Conservation (phyloP, 2,329 filamentous ascomycete species). For the Diaporthe sp. region DNA sequence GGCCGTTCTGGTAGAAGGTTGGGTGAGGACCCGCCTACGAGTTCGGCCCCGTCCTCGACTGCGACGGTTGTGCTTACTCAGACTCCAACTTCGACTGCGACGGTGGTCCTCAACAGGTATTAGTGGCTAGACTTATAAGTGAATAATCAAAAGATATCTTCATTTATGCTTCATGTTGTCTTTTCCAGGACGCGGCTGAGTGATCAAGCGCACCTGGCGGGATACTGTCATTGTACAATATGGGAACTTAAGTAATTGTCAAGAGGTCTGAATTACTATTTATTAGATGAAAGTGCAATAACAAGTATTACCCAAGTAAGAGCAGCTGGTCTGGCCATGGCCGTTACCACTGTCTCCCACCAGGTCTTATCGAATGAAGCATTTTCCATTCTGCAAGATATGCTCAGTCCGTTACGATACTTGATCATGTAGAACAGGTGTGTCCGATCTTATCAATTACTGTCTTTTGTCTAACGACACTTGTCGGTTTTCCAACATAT, state of each 20-base stretch:
- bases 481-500: too few species aligned
- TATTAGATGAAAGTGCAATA: background rate
- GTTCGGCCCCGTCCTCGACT: background rate
- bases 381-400: too few species aligned
- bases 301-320: background rate
- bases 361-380: too few species aligned
- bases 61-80: background rate
- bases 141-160: background rate
- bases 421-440: too few species aligned
- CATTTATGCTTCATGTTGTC: background rate
- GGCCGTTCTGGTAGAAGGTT: background rate
- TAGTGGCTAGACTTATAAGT: background rate
- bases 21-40: background rate
- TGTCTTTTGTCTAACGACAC: too few species aligned
- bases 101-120: background rate
- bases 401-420: too few species aligned
- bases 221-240: background rate
- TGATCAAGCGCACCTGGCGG: background rate
- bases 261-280: background rate
- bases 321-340: background rate
- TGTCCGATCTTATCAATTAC: too few species aligned
- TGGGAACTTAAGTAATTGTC: background rate
- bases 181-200: background rate
- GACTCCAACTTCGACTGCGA: background rate
- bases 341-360: too few species aligned